A percentile compares a stretch with the other conserved stretches of the same genome.
Evolutionary conservation across 345 rosid species (phyloP).

Genomic region (Trapa bicornis): DNA sequence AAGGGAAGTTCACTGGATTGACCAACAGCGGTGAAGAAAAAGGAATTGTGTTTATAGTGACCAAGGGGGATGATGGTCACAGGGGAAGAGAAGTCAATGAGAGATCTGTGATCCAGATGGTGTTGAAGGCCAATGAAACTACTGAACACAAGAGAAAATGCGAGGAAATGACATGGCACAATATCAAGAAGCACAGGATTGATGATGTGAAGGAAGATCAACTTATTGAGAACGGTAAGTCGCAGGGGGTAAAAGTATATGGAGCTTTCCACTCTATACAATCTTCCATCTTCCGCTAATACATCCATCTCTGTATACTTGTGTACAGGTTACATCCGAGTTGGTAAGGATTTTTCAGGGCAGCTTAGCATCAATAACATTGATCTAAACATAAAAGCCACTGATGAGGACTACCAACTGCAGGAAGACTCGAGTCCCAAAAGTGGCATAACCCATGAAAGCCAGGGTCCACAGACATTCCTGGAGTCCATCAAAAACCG

Average conservation of each 20-base stretch:
- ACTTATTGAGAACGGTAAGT: conserved; percentile 17
- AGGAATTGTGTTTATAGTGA: conserved; percentile 37
- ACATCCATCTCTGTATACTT: not conserved
- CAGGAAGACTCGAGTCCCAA: conserved; percentile 48
- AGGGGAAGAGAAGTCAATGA: conserved; percentile 13
- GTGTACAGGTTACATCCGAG: conserved; percentile 3
- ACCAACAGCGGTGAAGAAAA: conserved; percentile 11
- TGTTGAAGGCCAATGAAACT: conserved; percentile 29
- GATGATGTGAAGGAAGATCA: conserved; percentile 22
- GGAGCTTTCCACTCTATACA: too few relatives aligned
- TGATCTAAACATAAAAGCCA: conserved; percentile 60
- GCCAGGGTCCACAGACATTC: conserved; percentile 19
- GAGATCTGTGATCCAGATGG: conserved; percentile 41
- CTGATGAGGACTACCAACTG: conserved; percentile 15
- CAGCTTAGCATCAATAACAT: conserved; percentile 50
- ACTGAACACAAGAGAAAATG: conserved; percentile 45
- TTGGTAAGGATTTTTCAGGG: conserved; percentile 34
- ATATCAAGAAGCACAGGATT: conserved; percentile 28
- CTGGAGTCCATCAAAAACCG: conserved; percentile 43
- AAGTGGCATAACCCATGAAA: conserved; percentile 53
- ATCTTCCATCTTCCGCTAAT: not conserved
- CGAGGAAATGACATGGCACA: conserved; percentile 27
- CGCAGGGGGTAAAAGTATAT: not conserved
- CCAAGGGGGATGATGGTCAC: conserved; percentile 23
- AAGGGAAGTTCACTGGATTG: conserved; percentile 21